Evolutionary conservation across 2,329 filamentous ascomycete genomes (phyloP).

Genomic region (Myriosclerotinia curreyana): DNA sequence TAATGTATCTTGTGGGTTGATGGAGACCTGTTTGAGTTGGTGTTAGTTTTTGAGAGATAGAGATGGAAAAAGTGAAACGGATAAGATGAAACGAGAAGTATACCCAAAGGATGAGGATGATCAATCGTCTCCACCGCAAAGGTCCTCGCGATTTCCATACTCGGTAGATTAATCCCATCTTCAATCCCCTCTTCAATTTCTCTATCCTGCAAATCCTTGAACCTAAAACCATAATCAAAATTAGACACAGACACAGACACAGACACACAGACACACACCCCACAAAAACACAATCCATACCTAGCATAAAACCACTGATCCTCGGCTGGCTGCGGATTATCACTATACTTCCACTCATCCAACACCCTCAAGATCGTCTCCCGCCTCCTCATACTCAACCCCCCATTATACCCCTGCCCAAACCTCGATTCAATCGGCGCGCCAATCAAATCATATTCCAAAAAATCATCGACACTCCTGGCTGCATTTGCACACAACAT

Average conservation of each 20-base stretch:
- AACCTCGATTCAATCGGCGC: constrained; percentile 39
- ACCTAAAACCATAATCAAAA: constrained; percentile 21
- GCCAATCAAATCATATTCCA: constrained; percentile 41
- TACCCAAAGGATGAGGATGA: constrained; percentile 37
- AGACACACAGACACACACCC: neutral
- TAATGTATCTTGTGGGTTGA: constrained; percentile 35
- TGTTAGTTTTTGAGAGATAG: neutral
- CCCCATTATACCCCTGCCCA: constrained; percentile 41
- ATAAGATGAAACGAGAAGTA: neutral
- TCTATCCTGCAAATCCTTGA: constrained; percentile 29
- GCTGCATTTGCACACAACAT: constrained; percentile 40
- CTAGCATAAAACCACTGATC: constrained; percentile 38
- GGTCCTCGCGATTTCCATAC: constrained; percentile 36
- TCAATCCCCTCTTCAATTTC: constrained; percentile 30
- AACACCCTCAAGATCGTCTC: constrained; percentile 38
- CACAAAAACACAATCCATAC: constrained; percentile 22
- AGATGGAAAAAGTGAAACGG: neutral
- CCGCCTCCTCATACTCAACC: constrained; percentile 42
- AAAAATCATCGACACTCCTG: constrained; percentile 39
- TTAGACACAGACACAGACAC: neutral
- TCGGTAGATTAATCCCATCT: constrained; percentile 35
- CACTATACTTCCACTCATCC: constrained; percentile 33
- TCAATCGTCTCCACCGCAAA: constrained; percentile 39
- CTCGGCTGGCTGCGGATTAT: constrained; percentile 32
- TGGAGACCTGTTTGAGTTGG: constrained; percentile 24